Evolutionary conservation across 805 yeast genomes (phyloP).

Genomic region (Saccharomycodes ludwigii): DNA sequence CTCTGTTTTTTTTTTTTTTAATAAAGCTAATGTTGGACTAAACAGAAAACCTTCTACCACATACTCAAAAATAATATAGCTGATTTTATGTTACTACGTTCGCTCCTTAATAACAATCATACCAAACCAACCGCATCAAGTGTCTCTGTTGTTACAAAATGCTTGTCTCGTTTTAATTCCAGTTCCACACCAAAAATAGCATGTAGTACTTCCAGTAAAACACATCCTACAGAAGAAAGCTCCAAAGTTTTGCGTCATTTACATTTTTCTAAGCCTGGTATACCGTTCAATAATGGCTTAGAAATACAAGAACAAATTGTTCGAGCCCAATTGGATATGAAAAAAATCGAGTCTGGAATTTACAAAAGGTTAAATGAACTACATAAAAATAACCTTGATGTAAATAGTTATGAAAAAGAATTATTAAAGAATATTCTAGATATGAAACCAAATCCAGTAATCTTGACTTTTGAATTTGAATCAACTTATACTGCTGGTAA

Average conservation of each 20-base stretch:
- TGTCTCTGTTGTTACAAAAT: no score
- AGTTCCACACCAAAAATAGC: slow-evolving; percentile 4
- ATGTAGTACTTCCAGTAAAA: slow-evolving; percentile 7
- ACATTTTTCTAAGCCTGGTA: slow-evolving; percentile 25
- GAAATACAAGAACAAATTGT: slow-evolving; percentile 45
- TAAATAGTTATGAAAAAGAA: slow-evolving; percentile 36
- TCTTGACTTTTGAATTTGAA: slow-evolving; percentile 73
- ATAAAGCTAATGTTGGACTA: no score
- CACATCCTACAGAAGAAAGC: slow-evolving; percentile 23
- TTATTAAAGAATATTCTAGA: slow-evolving; percentile 31
- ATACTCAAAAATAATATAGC: no score
- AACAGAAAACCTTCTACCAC: no score
- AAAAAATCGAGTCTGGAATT: slow-evolving; percentile 38
- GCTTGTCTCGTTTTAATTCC: no score
- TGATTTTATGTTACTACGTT: no score
- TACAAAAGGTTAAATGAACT: slow-evolving; percentile 28
- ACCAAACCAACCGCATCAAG: no score
- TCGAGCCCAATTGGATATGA: slow-evolving; percentile 44
- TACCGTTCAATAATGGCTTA: slow-evolving; percentile 37
- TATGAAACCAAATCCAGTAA: slow-evolving; percentile 48
- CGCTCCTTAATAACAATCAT: no score
- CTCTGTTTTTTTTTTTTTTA: no score
- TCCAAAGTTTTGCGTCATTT: slow-evolving; percentile 31
- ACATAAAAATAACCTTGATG: slow-evolving; percentile 23
- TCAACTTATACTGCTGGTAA: slow-evolving; percentile 90